Conservation (phyloP, 192 early-diverging fungal genomes). For the Coemansia biformis region DNA sequence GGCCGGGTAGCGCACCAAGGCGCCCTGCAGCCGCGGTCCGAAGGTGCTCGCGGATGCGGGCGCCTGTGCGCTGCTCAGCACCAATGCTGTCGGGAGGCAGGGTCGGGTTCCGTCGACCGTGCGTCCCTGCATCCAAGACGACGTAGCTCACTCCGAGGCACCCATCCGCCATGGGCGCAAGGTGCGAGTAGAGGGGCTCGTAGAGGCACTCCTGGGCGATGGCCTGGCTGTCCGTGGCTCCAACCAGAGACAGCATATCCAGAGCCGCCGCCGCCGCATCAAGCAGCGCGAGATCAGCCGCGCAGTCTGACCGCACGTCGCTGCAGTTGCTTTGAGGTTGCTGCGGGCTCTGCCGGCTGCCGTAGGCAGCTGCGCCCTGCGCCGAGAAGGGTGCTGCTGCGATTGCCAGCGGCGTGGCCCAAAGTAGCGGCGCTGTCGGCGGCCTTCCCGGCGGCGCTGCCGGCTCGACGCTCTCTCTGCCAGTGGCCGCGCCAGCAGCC, state of each 20-base stretch:
- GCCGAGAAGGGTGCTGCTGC: background rate
- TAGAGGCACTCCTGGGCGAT: conserved; percentile 10
- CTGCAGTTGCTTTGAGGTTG: background rate
- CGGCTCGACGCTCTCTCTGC: too few species aligned
- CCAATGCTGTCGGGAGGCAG: conserved; percentile 19
- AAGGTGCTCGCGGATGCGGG: conserved; percentile 8
- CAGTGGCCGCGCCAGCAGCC: too few species aligned
- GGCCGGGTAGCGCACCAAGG: background rate
- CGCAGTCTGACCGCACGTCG: background rate
- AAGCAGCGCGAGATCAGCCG: conserved; percentile 4
- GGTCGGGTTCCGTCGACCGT: conserved; percentile 13
- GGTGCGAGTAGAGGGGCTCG: conserved; percentile 25
- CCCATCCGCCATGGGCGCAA: conserved; percentile 25
- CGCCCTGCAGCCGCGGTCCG: background rate
- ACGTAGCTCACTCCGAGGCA: conserved; percentile 39
- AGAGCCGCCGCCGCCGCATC: conserved; percentile 9
- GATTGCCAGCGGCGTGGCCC: background rate
- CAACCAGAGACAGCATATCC: conserved; percentile 26
- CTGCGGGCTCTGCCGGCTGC: background rate
- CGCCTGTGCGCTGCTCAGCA: background rate
- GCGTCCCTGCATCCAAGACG: conserved; percentile 22
- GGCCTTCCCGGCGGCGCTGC: too few species aligned
- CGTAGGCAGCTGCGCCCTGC: too few species aligned
- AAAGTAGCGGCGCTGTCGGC: too few species aligned
- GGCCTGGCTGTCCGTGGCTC: background rate